Evolutionary conservation across 2,329 filamentous ascomycete genomes (phyloP), one percentile per base, ranked within the genome.

Genomic region (Orbilia quercus): DNA sequence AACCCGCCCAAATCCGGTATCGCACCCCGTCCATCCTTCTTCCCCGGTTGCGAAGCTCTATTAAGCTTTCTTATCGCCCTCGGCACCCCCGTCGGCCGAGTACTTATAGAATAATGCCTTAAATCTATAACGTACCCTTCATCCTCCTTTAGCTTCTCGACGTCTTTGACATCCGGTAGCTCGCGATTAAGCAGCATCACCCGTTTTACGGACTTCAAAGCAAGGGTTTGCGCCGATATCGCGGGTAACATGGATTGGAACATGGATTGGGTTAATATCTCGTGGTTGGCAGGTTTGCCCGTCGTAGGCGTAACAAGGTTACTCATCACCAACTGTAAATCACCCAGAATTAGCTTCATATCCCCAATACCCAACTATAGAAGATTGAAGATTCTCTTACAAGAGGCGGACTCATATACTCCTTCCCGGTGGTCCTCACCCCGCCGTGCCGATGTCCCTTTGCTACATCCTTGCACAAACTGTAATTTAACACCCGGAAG

Each of bases 221-320:
- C 92, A 1, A 92, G 96, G 28, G 87, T 87, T 81, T 96, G 92
- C 0, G 95, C 95, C 77, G 95, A 95, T 81, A 99, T 97, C 0
- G 93, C 91, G 2, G 95, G 94, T 79, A 99, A 98, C 36, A 99
- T 87, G 6, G 92, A 96, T 81, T 97, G 94, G 82, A 98, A 99
- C 78, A 97, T 89, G 48, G 92, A 96, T 1, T 93, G 98, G 1
- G 92, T 89, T 31, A 99, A 88, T 22, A 90, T 90, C 82, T 99
- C 95, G 79, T 99, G 90, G 77, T 97, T 93, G 79, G 92, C 96
- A 3, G 94, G 92, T n/a, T 96, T 89, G 74, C 90, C 88, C 20
- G 88, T 86, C 14, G 78, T 78, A 66, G 85, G 85, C 2, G 88
- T 89, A 40, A 87, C 87, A 81, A 99, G 96, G 81, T 96, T 97